Conservation (phyloP, 2,329 filamentous ascomycete species). For the Beauveria medogensis region DNA sequence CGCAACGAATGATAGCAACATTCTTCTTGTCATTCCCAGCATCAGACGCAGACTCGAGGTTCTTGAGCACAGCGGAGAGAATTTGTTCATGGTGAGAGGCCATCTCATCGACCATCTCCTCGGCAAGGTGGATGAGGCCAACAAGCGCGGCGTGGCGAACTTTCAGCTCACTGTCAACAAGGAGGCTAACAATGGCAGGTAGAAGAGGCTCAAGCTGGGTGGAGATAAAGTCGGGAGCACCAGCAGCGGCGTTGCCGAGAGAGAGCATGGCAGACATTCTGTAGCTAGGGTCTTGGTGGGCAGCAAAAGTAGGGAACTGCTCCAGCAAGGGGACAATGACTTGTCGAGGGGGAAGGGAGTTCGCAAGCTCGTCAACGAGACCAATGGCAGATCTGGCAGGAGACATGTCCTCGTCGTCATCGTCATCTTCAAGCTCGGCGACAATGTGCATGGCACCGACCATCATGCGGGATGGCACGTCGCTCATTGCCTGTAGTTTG, state of each 20-base stretch:
- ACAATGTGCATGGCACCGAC: constrained; percentile 82
- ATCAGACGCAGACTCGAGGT: constrained; percentile 73
- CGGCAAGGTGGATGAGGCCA: constrained; percentile 80
- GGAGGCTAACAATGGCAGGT: constrained; percentile 72
- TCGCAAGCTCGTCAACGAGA: constrained; percentile 81
- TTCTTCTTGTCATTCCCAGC: constrained; percentile 65
- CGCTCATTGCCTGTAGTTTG: constrained; percentile 84
- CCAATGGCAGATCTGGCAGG: constrained; percentile 79
- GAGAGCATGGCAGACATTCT: constrained; percentile 87
- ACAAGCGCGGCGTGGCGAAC: constrained; percentile 85
- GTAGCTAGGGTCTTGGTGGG: constrained; percentile 64
- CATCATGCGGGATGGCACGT: constrained; percentile 78
- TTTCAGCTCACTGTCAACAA: constrained; percentile 74
- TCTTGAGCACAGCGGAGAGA: constrained; percentile 77
- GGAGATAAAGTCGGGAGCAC: constrained; percentile 92
- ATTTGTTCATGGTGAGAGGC: constrained; percentile 76
- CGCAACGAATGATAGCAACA: constrained; percentile 78
- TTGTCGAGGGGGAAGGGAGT: constrained; percentile 83
- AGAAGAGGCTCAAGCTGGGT: constrained; percentile 84
- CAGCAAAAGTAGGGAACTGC: constrained; percentile 74
- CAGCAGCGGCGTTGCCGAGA: constrained; percentile 89
- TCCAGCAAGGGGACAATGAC: constrained; percentile 89
- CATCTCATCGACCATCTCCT: constrained; percentile 88
- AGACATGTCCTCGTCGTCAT: constrained; percentile 68
- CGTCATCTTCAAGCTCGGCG: constrained; percentile 75